Base-by-base conservation (phyloP, 176 grass and related monocot genomes). In the Aegilops umbellulata region DNA sequence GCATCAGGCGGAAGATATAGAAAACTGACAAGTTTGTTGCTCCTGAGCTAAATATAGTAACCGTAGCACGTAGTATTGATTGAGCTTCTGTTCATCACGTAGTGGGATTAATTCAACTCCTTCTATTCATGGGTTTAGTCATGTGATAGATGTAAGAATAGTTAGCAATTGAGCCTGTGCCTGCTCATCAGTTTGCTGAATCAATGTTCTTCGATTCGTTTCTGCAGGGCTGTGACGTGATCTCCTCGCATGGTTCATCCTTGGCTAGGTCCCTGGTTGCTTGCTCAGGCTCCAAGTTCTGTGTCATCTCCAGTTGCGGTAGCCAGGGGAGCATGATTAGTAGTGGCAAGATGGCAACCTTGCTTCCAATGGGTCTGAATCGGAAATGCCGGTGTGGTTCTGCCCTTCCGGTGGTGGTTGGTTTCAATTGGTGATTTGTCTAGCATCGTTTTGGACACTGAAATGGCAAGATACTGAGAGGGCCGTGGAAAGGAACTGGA, bases 231-330 rank as follows among this genome's bases (percentile, higher is more conserved):
- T 72, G n/a, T 77, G 31, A 82, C 34, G 19, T 84, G 66, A 89
- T 80, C 57, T 11, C 65, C 55, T 65, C 63, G 71, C 36, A 88
- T 85, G 82, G 24, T 82, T 88, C 86, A 88, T 82, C 82, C 32
- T 38, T 8, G 35, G 35, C 35, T 23, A 88, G 82, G 53, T 85
- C 85, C 58, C 77, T 88, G 62, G 90, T 85, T 85, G 86, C 77
- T 77, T 91, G 90, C 10, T 82, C 90, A 72, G 77, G 82, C 20
- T 82, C 78, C 57, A 91, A 82, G 41, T 73, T 88, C 26, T 72
- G 78, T 32, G 81, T 85, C 90, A 85, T 88, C 41, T 72, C 77
- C 42, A 26, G 90, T 58, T 65, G 86, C 0, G 47, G 90, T 77
- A 85, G 77, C 71, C 67, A 67, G 35, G 23, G 63, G 74, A 29